Percentiles rank a stretch among this genome's conserved stretches.
Conservation (phyloP, 768 basidiomycete species). For the Xerocomellus intermedius region DNA sequence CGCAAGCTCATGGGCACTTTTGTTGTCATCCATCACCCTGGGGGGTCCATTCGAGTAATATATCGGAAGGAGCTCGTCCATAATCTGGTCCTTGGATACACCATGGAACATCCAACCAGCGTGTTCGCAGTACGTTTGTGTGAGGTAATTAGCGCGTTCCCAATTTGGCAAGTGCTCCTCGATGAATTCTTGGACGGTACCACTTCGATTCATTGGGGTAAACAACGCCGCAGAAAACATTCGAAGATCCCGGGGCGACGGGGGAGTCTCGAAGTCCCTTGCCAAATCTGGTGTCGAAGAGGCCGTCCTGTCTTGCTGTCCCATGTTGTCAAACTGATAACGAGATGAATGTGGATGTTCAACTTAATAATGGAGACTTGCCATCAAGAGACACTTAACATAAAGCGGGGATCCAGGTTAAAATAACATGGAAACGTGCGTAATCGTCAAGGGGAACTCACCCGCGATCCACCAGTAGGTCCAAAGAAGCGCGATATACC, state of each 20-base stretch:
- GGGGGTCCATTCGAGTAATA: conserved; percentile 36
- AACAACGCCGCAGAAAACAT: conserved; percentile 63
- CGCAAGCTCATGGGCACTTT: conserved; percentile 48
- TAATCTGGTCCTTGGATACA: conserved; percentile 45
- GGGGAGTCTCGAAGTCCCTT: conserved; percentile 29
- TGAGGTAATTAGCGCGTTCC: conserved; percentile 46
- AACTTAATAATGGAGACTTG: conserved; percentile 9
- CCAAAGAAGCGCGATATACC: conserved; percentile 65
- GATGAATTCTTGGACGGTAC: conserved; percentile 49
- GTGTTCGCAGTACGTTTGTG: conserved; percentile 45
- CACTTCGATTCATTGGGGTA: conserved; percentile 52
- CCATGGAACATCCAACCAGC: conserved; percentile 53
- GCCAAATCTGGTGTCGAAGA: conserved; percentile 27
- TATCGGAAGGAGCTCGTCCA: conserved; percentile 39
- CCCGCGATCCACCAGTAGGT: conserved; percentile 66
- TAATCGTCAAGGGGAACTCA: conserved; percentile 32
- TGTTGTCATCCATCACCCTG: conserved; percentile 36
- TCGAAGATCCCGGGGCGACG: conserved; percentile 32
- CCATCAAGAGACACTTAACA: conserved; percentile 36
- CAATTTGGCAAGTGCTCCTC: conserved; percentile 53
- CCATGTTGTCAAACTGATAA: conserved; percentile 26
- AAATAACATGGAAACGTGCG: conserved; percentile 10
- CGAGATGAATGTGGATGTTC: conserved; percentile 6
- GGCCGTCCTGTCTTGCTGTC: conserved; percentile 11
- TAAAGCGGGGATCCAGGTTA: conserved; percentile 9